Conservation (phyloP, 805 yeast species). For the Cyberlindnera mycetangii region DNA sequence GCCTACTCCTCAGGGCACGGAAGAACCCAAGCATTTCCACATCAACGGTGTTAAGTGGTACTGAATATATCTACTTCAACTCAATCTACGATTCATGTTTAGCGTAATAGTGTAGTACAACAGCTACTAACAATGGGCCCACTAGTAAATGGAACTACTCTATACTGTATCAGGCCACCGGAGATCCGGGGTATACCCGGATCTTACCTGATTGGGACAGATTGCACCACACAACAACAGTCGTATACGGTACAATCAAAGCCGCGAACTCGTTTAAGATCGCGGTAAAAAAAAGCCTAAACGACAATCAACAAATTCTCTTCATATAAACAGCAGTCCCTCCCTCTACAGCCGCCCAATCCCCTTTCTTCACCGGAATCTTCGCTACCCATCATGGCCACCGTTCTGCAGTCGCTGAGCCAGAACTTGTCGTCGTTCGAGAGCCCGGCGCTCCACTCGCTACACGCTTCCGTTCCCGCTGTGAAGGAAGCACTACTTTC, state of each 20-base stretch:
- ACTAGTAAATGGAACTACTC: too few species aligned
- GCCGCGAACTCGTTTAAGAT: not conserved
- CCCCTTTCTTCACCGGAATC: not conserved
- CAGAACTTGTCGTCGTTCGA: conserved; percentile 21
- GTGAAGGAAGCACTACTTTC: conserved; percentile 11
- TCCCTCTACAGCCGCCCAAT: not conserved
- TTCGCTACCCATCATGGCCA: conserved; percentile 19
- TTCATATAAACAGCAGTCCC: not conserved
- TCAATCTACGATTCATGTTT: too few species aligned
- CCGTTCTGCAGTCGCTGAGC: conserved; percentile 20
- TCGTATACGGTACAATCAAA: not conserved
- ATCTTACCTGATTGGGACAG: not conserved
- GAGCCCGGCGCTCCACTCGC: conserved; percentile 9
- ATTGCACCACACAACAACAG: not conserved
- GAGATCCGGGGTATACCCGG: not conserved
- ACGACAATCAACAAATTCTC: not conserved
- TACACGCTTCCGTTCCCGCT: conserved; percentile 11
- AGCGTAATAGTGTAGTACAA: too few species aligned
- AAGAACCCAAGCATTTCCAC: conserved; percentile 14
- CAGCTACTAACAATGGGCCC: too few species aligned
- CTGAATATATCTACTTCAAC: too few species aligned
- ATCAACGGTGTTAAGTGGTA: conserved; percentile 34
- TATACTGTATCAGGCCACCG: too few species aligned
- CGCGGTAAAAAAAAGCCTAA: not conserved
- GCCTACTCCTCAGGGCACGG: not conserved